Conservation (phyloP, 106 monocot species). For the Platanthera zijinensis region DNA sequence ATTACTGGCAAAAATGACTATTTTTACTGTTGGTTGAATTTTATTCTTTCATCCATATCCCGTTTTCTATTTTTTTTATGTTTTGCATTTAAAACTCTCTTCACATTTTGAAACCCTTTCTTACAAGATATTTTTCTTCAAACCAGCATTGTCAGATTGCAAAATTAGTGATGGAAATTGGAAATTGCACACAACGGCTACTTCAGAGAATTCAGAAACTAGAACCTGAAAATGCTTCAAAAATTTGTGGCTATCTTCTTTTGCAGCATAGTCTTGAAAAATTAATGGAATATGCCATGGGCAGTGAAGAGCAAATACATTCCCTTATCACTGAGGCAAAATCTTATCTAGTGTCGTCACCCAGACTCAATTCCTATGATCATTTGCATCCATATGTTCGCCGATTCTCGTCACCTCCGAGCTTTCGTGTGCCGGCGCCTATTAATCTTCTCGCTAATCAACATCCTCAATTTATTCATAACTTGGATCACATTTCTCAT, state of each 20-base stretch:
- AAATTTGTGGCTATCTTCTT: conserved; percentile 54
- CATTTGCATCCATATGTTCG: conserved; percentile 6
- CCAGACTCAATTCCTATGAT: neutral
- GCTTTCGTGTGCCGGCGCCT: conserved; percentile 20
- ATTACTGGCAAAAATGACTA: neutral
- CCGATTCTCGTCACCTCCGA: conserved; percentile 16
- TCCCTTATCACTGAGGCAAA: conserved; percentile 41
- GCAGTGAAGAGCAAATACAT: conserved; percentile 27
- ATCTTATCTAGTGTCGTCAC: conserved; percentile 6
- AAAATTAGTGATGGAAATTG: conserved; percentile 34
- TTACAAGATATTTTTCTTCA: neutral
- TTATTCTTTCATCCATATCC: neutral
- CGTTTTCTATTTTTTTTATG: neutral
- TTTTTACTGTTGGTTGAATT: neutral
- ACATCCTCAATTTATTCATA: neutral
- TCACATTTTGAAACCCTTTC: neutral
- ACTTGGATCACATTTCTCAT: neutral
- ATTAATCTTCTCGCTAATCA: neutral
- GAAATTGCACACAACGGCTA: conserved; percentile 32
- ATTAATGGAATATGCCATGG: conserved; percentile 40
- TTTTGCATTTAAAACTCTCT: neutral
- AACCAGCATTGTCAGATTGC: neutral
- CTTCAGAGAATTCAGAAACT: conserved; percentile 30
- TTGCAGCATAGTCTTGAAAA: conserved; percentile 27
- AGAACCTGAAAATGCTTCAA: conserved; percentile 50